A percentile compares a stretch with the other conserved stretches of the same genome.
Conservation (phyloP, 2,329 filamentous ascomycete genomes). For the Mycosphaerella sp. region DNA sequence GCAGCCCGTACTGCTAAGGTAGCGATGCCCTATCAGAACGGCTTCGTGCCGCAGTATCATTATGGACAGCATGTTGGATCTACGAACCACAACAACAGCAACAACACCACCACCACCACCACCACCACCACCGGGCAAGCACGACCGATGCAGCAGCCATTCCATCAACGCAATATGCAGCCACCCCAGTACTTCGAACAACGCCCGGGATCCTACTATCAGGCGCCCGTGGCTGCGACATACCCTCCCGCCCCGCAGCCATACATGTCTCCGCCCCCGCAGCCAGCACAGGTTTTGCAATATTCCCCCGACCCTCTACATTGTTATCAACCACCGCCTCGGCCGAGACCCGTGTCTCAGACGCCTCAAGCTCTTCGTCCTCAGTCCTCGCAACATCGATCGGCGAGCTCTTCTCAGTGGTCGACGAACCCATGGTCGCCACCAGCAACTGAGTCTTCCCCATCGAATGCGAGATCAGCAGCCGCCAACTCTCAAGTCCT, state of each 20-base stretch:
- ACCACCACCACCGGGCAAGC: constrained; percentile 4
- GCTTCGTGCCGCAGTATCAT: constrained; percentile 12
- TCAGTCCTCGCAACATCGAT: constrained; percentile 8
- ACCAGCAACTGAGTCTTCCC: constrained; percentile 2
- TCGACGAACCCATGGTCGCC: background rate
- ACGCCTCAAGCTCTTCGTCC: constrained; percentile 2
- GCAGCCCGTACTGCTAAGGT: no score
- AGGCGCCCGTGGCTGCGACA: constrained; percentile 10
- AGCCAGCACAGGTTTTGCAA: constrained; percentile 7
- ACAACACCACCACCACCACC: constrained; percentile 6
- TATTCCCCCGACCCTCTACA: constrained; percentile 22
- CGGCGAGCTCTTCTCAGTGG: constrained; percentile 8
- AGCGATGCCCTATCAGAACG: constrained; percentile 19
- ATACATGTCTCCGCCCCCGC: constrained; percentile 17
- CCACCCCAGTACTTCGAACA: constrained; percentile 19
- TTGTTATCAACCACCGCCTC: constrained; percentile 15
- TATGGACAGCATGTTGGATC: constrained; percentile 4
- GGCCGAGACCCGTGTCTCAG: constrained; percentile 6
- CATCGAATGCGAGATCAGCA: background rate
- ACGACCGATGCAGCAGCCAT: constrained; percentile 4
- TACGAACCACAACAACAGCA: constrained; percentile 5
- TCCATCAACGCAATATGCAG: constrained; percentile 6
- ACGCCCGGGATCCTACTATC: constrained; percentile 16
- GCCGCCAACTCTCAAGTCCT: background rate
- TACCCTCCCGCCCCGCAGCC: constrained; percentile 15